These are phyloP conservation scores for Aspergillus indologenus DNA, from an alignment of 495 filamentous ascomycete genomes.

Conservation along the genomic window DNA sequence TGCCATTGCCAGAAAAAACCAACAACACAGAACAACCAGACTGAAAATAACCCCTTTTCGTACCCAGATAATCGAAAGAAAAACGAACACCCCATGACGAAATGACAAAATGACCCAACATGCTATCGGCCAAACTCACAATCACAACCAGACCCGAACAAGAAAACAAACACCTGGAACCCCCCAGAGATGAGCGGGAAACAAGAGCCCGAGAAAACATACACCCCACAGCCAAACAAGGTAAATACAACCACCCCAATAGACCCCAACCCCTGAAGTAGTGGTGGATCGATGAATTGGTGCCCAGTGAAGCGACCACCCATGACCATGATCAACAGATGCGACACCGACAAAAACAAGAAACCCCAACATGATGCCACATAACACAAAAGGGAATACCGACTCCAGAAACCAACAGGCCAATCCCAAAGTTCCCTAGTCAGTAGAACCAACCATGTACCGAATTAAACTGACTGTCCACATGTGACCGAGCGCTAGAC, in stretches of 20 bases:
- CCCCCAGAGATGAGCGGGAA: slow-evolving; percentile 17
- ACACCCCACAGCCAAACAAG: slow-evolving; percentile 14
- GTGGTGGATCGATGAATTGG: too few species aligned
- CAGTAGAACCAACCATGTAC: slow-evolving; percentile 30
- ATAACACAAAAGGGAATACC: slow-evolving; percentile 25
- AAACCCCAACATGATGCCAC: neutral
- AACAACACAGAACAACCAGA: slow-evolving; percentile 16
- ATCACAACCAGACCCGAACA: slow-evolving; percentile 22
- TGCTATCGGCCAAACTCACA: slow-evolving; percentile 18
- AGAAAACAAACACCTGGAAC: slow-evolving; percentile 22
- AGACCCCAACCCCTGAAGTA: neutral
- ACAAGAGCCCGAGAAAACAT: slow-evolving; percentile 20
- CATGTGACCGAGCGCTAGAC: slow-evolving; percentile 22
- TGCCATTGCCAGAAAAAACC: too few species aligned
- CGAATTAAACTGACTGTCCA: slow-evolving; percentile 28
- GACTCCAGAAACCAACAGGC: slow-evolving; percentile 33
- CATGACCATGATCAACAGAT: slow-evolving; percentile 10
- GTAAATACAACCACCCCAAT: slow-evolving; percentile 21
- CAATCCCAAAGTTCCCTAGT: slow-evolving; percentile 23
- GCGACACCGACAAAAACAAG: neutral
- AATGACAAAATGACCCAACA: slow-evolving; percentile 9
- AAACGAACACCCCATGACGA: too few species aligned
- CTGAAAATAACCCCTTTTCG: slow-evolving; percentile 1
- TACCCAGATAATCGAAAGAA: slow-evolving; percentile 8
- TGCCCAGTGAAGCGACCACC: slow-evolving; percentile 22